These are phyloP conservation scores for Alternaria gansuensis DNA, from an alignment of 2,329 filamentous ascomycete genomes.

Conservation along the genomic window DNA sequence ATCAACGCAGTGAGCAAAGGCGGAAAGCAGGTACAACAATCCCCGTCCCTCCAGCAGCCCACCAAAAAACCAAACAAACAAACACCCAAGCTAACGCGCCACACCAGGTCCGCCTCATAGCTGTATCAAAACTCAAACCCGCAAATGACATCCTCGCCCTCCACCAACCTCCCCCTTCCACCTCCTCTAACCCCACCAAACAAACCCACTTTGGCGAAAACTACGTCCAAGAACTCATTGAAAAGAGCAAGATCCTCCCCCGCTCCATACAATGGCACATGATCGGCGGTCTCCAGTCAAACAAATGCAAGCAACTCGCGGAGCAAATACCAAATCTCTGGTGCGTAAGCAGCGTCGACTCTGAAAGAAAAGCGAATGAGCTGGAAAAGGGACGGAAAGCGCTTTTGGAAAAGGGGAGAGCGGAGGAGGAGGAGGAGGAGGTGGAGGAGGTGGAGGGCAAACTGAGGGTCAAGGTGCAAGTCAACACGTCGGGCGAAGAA, in stretches of 20 bases:
- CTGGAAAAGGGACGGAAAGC: conserved; percentile 79
- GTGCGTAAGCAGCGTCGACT: conserved; percentile 91
- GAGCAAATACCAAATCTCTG: conserved; percentile 85
- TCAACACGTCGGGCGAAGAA: conserved; percentile 92
- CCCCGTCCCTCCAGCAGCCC: background rate
- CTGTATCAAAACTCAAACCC: conserved; percentile 96
- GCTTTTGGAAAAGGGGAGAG: conserved; percentile 54
- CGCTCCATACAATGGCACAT: conserved; percentile 89
- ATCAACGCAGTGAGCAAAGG: conserved; percentile 53
- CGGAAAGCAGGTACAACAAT: conserved; percentile 39
- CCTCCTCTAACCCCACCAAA: conserved; percentile 20
- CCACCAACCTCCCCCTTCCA: conserved; percentile 64
- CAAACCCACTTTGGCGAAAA: conserved; percentile 95
- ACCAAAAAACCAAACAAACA: background rate
- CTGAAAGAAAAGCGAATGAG: conserved; percentile 82
- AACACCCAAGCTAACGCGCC: conserved; percentile 12
- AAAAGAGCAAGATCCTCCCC: conserved; percentile 85
- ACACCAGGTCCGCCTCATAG: conserved; percentile 81
- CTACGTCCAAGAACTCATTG: conserved; percentile 80
- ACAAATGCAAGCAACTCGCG: conserved; percentile 88
- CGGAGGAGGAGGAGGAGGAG: no score
- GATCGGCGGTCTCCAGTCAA: conserved; percentile 92
- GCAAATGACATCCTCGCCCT: conserved; percentile 89
- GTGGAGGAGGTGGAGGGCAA: conserved; percentile 31
- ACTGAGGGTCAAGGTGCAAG: conserved; percentile 84